These are phyloP conservation scores for Diaporthe helianthi DNA, from an alignment of 2,329 filamentous ascomycete genomes.

Conservation along the genomic window DNA sequence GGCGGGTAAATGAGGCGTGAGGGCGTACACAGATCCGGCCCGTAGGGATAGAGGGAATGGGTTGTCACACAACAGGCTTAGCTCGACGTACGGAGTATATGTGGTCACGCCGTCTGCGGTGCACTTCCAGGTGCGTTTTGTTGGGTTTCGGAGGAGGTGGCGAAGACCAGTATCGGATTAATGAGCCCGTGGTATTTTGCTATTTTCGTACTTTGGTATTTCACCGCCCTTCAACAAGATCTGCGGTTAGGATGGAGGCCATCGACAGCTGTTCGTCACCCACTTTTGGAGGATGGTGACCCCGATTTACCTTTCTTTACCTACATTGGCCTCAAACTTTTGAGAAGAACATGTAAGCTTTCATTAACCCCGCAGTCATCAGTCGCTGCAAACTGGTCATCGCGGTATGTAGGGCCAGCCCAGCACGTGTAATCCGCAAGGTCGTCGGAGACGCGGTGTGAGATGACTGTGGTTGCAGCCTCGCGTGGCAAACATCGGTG, in stretches of 20 bases:
- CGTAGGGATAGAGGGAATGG: neutral
- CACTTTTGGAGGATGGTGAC: too few relatives aligned
- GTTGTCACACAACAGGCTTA: neutral
- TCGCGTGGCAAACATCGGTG: neutral
- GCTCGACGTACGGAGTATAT: neutral
- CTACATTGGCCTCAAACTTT: neutral
- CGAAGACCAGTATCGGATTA: neutral
- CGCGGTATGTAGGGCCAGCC: neutral
- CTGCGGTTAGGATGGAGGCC: neutral
- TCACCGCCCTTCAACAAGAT: neutral
- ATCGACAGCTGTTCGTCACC: neutral
- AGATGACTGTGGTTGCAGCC: neutral
- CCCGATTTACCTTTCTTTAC: neutral
- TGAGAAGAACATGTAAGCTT: neutral
- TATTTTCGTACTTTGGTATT: neutral
- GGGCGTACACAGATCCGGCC: constrained; percentile 10
- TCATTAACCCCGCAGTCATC: neutral
- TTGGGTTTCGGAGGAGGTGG: constrained; percentile 1
- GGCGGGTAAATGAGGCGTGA: neutral
- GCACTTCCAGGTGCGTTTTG: constrained; percentile 8
- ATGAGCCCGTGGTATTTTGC: neutral
- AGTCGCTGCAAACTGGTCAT: neutral
- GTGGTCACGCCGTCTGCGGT: neutral
- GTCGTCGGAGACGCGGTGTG: neutral
- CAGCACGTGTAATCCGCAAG: neutral